A percentile compares a stretch with the other conserved stretches of the same genome.
phyloP scores from a whole-genome alignment of 805 yeast genomes.

The Metschnikowia proteae region DNA sequence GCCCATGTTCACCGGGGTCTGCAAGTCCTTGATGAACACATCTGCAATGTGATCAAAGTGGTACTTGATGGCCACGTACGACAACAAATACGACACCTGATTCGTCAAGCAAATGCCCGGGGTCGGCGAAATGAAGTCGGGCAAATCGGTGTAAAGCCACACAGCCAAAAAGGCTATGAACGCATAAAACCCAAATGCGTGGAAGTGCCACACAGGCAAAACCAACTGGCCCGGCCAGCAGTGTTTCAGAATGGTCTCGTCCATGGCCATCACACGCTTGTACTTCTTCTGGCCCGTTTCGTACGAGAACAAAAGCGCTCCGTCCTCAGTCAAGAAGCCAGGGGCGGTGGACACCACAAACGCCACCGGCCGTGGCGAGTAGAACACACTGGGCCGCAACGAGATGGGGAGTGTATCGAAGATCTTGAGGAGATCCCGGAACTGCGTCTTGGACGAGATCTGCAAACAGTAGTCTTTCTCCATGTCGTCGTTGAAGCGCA shows the following conservation, averaged over 20 bases:
- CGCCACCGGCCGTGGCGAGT: slow-evolving; percentile 58
- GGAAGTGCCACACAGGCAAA: slow-evolving; percentile 63
- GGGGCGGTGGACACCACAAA: slow-evolving; percentile 63
- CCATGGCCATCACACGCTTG: slow-evolving; percentile 41
- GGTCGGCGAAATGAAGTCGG: slow-evolving; percentile 84
- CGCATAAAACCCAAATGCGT: slow-evolving; percentile 40
- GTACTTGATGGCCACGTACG: slow-evolving; percentile 25
- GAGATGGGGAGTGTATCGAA: slow-evolving; percentile 68
- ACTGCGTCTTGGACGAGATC: slow-evolving; percentile 55
- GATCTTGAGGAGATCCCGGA: slow-evolving; percentile 56
- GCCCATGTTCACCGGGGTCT: slow-evolving; percentile 32
- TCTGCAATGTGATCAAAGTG: slow-evolving; percentile 43
- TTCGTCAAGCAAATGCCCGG: slow-evolving; percentile 84
- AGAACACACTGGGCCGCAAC: slow-evolving; percentile 77
- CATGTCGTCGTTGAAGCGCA: slow-evolving; percentile 79
- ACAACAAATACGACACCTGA: slow-evolving; percentile 35
- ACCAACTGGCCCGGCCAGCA: slow-evolving; percentile 91
- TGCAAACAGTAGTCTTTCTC: slow-evolving; percentile 91
- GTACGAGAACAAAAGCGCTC: slow-evolving; percentile 66
- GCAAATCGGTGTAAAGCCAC: slow-evolving; percentile 94
- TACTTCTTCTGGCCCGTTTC: slow-evolving; percentile 48
- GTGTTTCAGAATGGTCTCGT: slow-evolving; percentile 52
- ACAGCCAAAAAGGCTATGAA: slow-evolving; percentile 40
- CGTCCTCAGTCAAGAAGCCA: slow-evolving; percentile 81
- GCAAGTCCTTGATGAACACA: slow-evolving; percentile 47